These are phyloP conservation scores for Delonix regia DNA, from an alignment of 306 rosid genomes.

Conservation along the genomic window DNA sequence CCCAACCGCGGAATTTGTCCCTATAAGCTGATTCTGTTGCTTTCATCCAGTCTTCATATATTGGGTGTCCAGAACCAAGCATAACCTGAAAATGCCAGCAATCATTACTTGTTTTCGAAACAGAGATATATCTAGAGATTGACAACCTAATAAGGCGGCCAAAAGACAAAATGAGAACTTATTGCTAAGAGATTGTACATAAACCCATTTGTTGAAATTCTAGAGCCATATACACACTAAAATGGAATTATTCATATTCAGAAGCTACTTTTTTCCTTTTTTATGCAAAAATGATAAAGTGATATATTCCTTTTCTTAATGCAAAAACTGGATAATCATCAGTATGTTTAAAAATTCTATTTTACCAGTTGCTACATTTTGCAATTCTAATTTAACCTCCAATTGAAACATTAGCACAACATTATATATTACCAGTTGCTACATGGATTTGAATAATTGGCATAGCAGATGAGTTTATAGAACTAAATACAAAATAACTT, in stretches of 20 bases:
- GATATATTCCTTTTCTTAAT: not conserved
- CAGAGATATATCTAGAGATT: constrained; percentile 22
- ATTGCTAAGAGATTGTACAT: constrained; percentile 26
- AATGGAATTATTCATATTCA: constrained; percentile 30
- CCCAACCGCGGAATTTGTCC: constrained; percentile 91
- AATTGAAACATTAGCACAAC: constrained; percentile 12
- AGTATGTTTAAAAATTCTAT: constrained; percentile 26
- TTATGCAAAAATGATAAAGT: not conserved
- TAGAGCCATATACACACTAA: constrained; percentile 11
- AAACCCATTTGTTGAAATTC: constrained; percentile 17
- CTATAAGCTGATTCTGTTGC: constrained; percentile 61
- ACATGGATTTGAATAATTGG: constrained; percentile 22
- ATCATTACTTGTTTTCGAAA: not conserved
- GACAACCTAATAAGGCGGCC: constrained; percentile 4
- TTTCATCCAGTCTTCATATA: constrained; percentile 88
- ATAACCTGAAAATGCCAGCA: constrained; percentile 62
- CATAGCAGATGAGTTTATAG: constrained; percentile 11
- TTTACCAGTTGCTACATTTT: not conserved
- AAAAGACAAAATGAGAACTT: constrained; percentile 9
- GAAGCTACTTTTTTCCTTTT: not conserved
- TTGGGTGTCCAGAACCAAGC: constrained; percentile 81
- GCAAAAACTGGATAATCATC: not conserved
- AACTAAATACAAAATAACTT: constrained; percentile 47
- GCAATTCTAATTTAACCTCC: constrained; percentile 6
- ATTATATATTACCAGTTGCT: constrained; percentile 1